Evolutionary conservation across 2,329 filamentous ascomycete genomes (phyloP), one percentile per base, ranked within the genome.

Genomic region (Cladosporium phlei): DNA sequence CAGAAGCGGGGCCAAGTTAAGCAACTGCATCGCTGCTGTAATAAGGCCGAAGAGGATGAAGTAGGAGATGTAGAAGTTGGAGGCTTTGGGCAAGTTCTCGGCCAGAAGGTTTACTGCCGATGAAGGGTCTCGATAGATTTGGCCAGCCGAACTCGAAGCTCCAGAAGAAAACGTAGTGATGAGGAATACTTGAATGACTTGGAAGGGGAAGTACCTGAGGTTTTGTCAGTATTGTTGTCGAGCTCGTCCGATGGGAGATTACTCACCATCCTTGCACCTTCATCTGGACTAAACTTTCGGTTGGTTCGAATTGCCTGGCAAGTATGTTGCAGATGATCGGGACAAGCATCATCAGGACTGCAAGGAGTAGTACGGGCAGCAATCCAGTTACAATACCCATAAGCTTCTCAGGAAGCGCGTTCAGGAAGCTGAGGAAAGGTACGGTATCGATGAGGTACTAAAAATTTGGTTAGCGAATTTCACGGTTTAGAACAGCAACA

Each of bases 371-470:
- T 5, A 55, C 54, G 1, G 71, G 71, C 4, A 73, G 59, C 4
- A 74, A 62, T 57, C 71, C 71, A 22, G 68, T 71, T n/a, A 73
- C 54, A 4, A 73, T 63, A 54, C 71, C 70, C 2, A 71, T 55
- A 27, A 72, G 66, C 10, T 63, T 60, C 1, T 28, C 24, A 1
- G 70, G 69, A 14, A 74, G 68, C 10, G 63, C 50, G 33, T 67
- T 58, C 48, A 74, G 68, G 62, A 69, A 73, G 20, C 53, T 48
- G 10, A 74, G 61, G 61, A 65, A 72, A 2, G 57, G 47, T 61
- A 68, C 37, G 55, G 53, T 60, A 3, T 57, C 43, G 3, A 66
- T 65, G n/a, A 72, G 58, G 38, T 67, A 67, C 39, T 43, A 22
- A 6, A 8, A 8, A 33, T 12, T 38, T 27, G 27, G 35, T 12